Conservation (phyloP, 1,284 basidiomycete genomes). For the Cryptococcus jaspeensis region DNA sequence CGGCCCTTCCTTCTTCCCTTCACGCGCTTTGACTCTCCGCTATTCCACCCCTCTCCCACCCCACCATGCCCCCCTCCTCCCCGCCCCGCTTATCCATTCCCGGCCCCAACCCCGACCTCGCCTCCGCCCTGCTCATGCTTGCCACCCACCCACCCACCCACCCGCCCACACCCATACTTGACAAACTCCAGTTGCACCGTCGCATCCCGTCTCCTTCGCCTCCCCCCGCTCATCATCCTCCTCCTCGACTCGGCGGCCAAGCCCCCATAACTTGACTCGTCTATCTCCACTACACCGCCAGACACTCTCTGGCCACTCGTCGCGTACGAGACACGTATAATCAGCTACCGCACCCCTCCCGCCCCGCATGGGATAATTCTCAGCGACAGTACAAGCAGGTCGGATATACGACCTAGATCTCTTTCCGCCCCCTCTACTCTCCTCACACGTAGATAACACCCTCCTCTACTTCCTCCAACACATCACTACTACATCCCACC, state of each 20-base stretch:
- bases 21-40: background rate
- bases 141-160: background rate
- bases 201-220: constrained; percentile 41
- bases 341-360: constrained; percentile 1
- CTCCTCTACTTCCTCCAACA: background rate
- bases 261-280: constrained; percentile 47
- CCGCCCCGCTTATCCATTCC: constrained; percentile 1
- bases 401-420: constrained; percentile 7
- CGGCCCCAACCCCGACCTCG: background rate
- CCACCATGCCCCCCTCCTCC: background rate
- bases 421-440: constrained; percentile 1
- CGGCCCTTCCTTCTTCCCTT: background rate
- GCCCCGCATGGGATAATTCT: constrained; percentile 33
- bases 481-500: background rate
- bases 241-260: constrained; percentile 47
- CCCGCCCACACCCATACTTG: background rate
- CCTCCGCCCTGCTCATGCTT: background rate
- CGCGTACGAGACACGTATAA: constrained; percentile 5
- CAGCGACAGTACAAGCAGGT: background rate
- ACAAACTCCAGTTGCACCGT: constrained; percentile 40
- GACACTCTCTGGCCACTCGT: constrained; percentile 4
- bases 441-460: constrained; percentile 1
- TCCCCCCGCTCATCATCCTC: constrained; percentile 45
- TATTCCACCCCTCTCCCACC: background rate
- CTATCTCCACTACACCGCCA: constrained; percentile 4